Conservation (phyloP, 192 early-diverging fungal species). For the Gamsiella multidivaricata region DNA sequence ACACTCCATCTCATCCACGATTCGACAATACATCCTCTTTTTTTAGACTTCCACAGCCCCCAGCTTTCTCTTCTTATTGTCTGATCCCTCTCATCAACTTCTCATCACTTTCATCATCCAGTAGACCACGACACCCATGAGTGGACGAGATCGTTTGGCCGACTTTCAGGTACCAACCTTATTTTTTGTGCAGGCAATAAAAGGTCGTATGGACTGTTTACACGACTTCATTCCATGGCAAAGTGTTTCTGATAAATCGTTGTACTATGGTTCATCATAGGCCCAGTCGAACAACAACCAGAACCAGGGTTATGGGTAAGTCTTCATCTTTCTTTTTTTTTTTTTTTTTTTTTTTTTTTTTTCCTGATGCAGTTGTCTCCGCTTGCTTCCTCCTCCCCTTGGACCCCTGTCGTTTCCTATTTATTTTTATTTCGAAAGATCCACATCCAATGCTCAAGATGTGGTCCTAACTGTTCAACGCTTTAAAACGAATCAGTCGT, state of each 20-base stretch:
- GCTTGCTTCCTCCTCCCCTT: neutral
- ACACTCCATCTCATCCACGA: too few species aligned
- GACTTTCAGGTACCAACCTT: conserved; percentile 41
- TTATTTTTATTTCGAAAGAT: too few species aligned
- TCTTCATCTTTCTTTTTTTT: neutral
- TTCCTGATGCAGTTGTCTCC: neutral
- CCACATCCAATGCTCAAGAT: too few species aligned
- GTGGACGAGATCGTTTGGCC: conserved; percentile 55
- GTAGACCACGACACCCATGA: conserved; percentile 22
- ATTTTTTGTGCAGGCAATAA: neutral
- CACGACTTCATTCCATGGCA: too few species aligned
- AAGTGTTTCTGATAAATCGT: too few species aligned
- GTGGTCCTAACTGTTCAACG: too few species aligned
- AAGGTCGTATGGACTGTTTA: too few species aligned
- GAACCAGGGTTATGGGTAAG: conserved; percentile 50
- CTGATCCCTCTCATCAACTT: neutral
- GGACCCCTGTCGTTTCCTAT: too few species aligned
- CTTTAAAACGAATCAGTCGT: too few species aligned
- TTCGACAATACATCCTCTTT: too few species aligned
- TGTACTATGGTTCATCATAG: conserved; percentile 9
- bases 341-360: neutral
- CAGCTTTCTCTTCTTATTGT: neutral
- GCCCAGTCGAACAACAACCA: conserved; percentile 35
- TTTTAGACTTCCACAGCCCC: neutral
- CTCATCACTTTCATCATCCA: neutral